Conservation (phyloP, 495 filamentous ascomycete genomes). For the Cudoniella acicularis region DNA sequence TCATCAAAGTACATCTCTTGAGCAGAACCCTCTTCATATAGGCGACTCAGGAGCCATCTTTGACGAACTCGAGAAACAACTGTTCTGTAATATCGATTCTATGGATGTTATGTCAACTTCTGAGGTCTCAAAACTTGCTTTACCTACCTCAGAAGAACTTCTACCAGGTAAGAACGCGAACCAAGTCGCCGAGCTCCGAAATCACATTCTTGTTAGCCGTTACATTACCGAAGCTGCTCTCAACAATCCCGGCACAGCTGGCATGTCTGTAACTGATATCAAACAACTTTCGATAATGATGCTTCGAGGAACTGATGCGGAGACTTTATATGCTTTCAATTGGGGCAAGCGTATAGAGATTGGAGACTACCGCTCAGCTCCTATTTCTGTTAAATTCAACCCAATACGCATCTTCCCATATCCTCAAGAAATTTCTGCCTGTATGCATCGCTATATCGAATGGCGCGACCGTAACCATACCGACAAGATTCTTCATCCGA, state of each 20-base stretch:
- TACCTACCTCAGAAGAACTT: slow-evolving; percentile 8
- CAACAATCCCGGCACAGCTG: slow-evolving; percentile 7
- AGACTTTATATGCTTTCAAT: slow-evolving; percentile 4
- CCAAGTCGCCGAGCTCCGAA: slow-evolving; percentile 18
- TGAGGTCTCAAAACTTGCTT: slow-evolving; percentile 12
- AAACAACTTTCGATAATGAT: slow-evolving; percentile 9
- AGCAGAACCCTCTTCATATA: slow-evolving; percentile 15
- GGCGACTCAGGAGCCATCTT: slow-evolving; percentile 7
- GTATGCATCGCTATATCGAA: slow-evolving; percentile 12
- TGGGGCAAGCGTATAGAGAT: neutral
- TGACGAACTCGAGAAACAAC: slow-evolving; percentile 13
- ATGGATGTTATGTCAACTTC: slow-evolving; percentile 8
- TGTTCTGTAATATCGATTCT: slow-evolving; percentile 13
- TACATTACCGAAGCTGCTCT: slow-evolving; percentile 14
- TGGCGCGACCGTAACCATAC: slow-evolving; percentile 10
- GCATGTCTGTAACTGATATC: slow-evolving; percentile 5
- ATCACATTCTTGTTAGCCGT: slow-evolving; percentile 15
- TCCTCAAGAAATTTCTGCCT: slow-evolving; percentile 14
- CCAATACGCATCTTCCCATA: slow-evolving; percentile 16
- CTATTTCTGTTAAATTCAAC: slow-evolving; percentile 9
- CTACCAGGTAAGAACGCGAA: slow-evolving; percentile 5
- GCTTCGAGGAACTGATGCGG: slow-evolving; percentile 10
- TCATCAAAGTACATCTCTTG: slow-evolving; percentile 18
- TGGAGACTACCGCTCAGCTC: slow-evolving; percentile 13
- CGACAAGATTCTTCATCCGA: slow-evolving; percentile 11